Conservation (phyloP, 2,329 filamentous ascomycete species). For the Chaetothyriales sp. region DNA sequence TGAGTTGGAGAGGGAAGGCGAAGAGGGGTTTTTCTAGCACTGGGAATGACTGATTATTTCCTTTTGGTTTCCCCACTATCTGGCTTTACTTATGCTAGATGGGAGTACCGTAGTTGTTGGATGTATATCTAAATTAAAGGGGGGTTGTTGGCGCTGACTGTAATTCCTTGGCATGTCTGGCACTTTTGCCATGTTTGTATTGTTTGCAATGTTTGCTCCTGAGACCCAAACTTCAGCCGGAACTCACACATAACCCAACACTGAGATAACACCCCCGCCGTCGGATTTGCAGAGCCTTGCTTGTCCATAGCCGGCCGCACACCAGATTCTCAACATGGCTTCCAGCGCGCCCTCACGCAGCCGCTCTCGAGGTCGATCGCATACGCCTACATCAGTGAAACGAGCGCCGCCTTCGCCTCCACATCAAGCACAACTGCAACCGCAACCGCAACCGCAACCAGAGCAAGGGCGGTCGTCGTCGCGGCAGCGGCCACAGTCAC, state of each 20-base stretch:
- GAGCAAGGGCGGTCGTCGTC: conserved; percentile 15
- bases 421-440: conserved; percentile 3
- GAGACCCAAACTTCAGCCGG: no score
- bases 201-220: neutral
- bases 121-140: no score
- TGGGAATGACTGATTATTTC: no score
- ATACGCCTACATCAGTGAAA: conserved; percentile 11
- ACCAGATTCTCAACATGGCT: conserved; percentile 6
- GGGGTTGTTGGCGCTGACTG: no score
- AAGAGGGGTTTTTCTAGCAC: conserved; percentile 5
- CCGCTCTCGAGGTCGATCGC: conserved; percentile 14
- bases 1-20: conserved; percentile 50
- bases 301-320: neutral
- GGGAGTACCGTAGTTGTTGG: no score
- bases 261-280: no score
- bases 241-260: no score
- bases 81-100: no score
- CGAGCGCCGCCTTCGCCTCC: conserved; percentile 9
- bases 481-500: conserved; percentile 23
- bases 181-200: no score
- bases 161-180: no score
- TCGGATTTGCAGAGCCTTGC: no score
- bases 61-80: no score
- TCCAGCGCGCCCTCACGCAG: conserved; percentile 15
- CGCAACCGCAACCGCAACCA: conserved; percentile 1